These are phyloP conservation scores for Coriolopsis trogii DNA, from an alignment of 1,284 basidiomycete species.

Conservation along the genomic window DNA sequence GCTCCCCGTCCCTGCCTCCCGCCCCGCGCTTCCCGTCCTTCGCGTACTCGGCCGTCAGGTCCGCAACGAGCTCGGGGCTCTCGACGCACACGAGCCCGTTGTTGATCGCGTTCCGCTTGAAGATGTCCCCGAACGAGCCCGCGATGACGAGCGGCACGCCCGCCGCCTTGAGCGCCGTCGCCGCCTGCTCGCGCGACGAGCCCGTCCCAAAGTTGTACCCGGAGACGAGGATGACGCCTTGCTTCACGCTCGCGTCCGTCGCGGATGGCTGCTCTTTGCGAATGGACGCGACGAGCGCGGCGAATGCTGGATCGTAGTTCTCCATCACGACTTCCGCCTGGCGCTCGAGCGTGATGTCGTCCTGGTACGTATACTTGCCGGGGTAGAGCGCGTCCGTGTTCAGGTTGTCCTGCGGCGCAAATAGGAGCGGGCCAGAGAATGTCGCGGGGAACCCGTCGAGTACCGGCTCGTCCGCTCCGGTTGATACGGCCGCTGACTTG, in stretches of 20 bases:
- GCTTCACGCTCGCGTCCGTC: constrained; percentile 32
- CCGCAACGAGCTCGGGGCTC: constrained; percentile 82
- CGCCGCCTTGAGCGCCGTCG: constrained; percentile 94
- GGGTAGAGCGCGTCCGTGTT: constrained; percentile 99
- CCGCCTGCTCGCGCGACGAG: constrained; percentile 98
- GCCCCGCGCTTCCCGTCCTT: constrained; percentile 75
- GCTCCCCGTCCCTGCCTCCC: constrained; percentile 77
- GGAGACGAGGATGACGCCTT: constrained; percentile 80
- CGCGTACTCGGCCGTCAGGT: constrained; percentile 78
- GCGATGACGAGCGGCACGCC: constrained; percentile 94
- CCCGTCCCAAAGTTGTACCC: constrained; percentile 99
- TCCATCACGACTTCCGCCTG: constrained; percentile 98
- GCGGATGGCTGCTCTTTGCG: constrained; percentile 36
- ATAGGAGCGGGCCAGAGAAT: constrained; percentile 87
- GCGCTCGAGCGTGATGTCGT: constrained; percentile 94
- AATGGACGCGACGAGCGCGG: constrained; percentile 70
- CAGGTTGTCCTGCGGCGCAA: constrained; percentile 95
- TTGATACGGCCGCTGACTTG: constrained; percentile 28
- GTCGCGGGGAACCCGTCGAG: constrained; percentile 81
- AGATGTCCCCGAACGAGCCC: constrained; percentile 98
- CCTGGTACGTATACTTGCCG: constrained; percentile 99
- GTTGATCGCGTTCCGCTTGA: constrained; percentile 99
- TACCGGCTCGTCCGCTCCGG: constrained; percentile 56
- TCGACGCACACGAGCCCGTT: constrained; percentile 97
- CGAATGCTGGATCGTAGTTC: constrained; percentile 95